Conservation (phyloP, 352 stramenopile genomes). For the Phytophthora brassicae region DNA sequence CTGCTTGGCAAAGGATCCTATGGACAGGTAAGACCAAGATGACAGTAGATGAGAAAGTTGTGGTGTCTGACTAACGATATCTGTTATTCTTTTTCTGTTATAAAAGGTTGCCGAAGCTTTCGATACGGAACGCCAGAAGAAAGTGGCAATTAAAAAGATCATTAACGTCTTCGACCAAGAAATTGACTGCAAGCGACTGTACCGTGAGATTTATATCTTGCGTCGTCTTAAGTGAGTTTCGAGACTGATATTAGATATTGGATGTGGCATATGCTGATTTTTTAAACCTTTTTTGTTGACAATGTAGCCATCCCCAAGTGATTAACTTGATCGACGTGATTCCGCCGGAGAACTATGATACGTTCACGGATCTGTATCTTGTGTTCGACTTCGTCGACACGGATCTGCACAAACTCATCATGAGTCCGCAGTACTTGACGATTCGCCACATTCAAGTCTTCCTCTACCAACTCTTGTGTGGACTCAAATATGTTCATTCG, state of each 20-base stretch:
- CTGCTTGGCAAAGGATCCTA: conserved; percentile 86
- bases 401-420: conserved; percentile 94
- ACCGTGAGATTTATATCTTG: conserved; percentile 88
- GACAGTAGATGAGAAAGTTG: background rate
- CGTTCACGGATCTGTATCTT: conserved; percentile 91
- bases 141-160: conserved; percentile 90
- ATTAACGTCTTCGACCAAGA: conserved; percentile 89
- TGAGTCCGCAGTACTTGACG: conserved; percentile 91
- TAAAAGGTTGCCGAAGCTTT: conserved; percentile 73
- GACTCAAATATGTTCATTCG: conserved; percentile 96
- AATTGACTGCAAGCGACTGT: conserved; percentile 87
- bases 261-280: background rate
- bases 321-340: conserved; percentile 86
- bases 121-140: conserved; percentile 76
- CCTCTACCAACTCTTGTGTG: conserved; percentile 94
- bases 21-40: conserved; percentile 53
- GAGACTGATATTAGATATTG: background rate
- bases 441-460: conserved; percentile 98
- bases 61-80: conserved; percentile 1
- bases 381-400: conserved; percentile 94
- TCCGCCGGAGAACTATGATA: conserved; percentile 77
- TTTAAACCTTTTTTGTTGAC: too few species aligned
- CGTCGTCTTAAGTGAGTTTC: conserved; percentile 63
- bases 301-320: conserved; percentile 68
- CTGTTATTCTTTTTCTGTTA: conserved; percentile 7